Evolutionary conservation across 306 rosid species (phyloP).

Genomic region (Cicer judaicum): DNA sequence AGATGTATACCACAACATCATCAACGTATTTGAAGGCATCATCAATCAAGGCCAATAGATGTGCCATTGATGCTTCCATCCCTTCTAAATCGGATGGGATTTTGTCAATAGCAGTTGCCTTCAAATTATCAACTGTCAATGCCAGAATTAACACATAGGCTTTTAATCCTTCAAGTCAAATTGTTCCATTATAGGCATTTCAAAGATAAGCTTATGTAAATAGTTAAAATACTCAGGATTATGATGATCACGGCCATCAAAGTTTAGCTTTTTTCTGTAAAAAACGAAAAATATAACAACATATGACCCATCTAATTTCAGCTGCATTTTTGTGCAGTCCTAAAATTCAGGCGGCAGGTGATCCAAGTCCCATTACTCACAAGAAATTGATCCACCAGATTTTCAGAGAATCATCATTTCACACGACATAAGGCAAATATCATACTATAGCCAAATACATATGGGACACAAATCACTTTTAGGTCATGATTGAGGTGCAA

Average conservation of each 20-base stretch:
- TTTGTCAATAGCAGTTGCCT: slow-evolving; percentile 73
- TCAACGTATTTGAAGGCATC: slow-evolving; percentile 89
- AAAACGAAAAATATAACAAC: neutral
- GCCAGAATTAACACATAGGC: slow-evolving; percentile 29
- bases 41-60: slow-evolving; percentile 75
- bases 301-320: neutral
- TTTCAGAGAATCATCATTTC: slow-evolving; percentile 2
- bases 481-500: neutral
- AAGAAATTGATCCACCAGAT: neutral
- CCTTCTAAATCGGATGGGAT: slow-evolving; percentile 96
- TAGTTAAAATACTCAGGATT: neutral
- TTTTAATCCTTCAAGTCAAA: slow-evolving; percentile 5
- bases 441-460: neutral
- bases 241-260: neutral
- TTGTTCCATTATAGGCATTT: neutral
- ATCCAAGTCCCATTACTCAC: neutral
- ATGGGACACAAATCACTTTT: neutral
- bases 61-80: slow-evolving; percentile 93
- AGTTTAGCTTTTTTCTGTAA: neutral
- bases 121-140: slow-evolving; percentile 72
- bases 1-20: slow-evolving; percentile 59
- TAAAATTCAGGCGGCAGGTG: neutral
- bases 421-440: neutral
- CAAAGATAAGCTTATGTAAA: neutral
- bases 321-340: neutral